phyloP scores from a whole-genome alignment of 805 yeast species.

The Sugiyamaella americana region DNA sequence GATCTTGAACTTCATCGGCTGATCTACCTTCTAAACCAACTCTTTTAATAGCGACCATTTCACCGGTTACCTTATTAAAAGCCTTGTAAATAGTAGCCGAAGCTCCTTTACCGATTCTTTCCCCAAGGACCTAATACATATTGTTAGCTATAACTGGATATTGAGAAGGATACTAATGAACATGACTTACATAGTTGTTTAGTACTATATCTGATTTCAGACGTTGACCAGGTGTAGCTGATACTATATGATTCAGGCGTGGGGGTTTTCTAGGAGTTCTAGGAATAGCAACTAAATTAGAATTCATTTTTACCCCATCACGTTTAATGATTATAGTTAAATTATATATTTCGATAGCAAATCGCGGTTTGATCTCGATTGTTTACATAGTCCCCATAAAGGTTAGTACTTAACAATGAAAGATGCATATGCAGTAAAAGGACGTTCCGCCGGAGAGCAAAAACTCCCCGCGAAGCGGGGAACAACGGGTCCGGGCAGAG shows the following conservation, averaged over 20 bases:
- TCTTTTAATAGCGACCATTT: constrained; percentile 74
- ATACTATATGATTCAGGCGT: constrained; percentile 10
- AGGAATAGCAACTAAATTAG: too few species aligned
- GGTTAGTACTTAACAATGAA: too few species aligned
- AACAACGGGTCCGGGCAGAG: not conserved
- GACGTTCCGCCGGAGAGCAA: not conserved
- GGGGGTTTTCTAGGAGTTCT: too few species aligned
- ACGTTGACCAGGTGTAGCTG: constrained; percentile 20
- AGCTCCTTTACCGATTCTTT: constrained; percentile 83
- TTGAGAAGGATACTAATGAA: too few species aligned
- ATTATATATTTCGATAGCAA: too few species aligned
- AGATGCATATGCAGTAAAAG: too few species aligned
- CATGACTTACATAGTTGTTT: constrained; percentile 17
- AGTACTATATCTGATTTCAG: constrained; percentile 9
- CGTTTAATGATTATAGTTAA: too few species aligned
- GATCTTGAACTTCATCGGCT: constrained; percentile 32
- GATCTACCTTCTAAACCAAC: constrained; percentile 45
- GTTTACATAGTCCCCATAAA: too few species aligned
- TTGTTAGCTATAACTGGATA: too few species aligned
- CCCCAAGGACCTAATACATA: constrained; percentile 36
- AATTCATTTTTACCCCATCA: too few species aligned
- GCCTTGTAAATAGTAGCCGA: constrained; percentile 83
- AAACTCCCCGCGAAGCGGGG: not conserved
- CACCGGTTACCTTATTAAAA: constrained; percentile 55
- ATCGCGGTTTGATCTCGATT: too few species aligned